phyloP scores from a whole-genome alignment of 2,329 filamentous ascomycete genomes.

The Phaeosphaeria sp. region DNA sequence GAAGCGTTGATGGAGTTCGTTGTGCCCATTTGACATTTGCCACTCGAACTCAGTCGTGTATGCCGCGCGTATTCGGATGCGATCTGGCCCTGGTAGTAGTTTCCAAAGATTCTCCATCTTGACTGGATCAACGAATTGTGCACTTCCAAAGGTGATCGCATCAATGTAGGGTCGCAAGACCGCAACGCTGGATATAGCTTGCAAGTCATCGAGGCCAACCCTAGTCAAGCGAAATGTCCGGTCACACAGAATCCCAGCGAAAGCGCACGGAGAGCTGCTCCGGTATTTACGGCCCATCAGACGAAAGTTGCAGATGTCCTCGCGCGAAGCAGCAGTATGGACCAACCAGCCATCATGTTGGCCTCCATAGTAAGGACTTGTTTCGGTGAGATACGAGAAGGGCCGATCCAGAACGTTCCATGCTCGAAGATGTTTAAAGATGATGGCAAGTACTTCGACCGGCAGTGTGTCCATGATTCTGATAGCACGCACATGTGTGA shows the following conservation, averaged over 20 bases:
- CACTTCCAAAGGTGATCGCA: constrained; percentile 8
- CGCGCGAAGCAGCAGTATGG: not conserved
- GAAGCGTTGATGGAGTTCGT: not conserved
- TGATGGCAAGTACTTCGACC: not conserved
- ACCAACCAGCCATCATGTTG: not conserved
- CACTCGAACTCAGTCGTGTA: not conserved
- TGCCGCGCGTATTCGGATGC: not conserved
- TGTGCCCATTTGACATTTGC: not conserved
- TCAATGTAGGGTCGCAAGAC: constrained; percentile 1
- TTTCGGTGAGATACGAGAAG: not conserved
- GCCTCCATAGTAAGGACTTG: not conserved
- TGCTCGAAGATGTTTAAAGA: not conserved
- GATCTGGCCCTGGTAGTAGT: not conserved
- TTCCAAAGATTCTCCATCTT: not conserved
- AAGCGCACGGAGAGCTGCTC: constrained; percentile 2
- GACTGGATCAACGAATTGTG: not conserved
- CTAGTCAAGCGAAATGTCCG: constrained; percentile 5
- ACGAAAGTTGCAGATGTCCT: constrained; percentile 7
- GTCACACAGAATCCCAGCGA: constrained; percentile 2
- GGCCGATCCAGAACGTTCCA: not conserved
- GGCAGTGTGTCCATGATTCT: constrained; percentile 5
- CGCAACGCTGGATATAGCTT: not conserved
- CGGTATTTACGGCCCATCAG: not conserved
- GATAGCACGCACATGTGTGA: too few relatives aligned
- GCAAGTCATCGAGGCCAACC: constrained; percentile 4